phyloP scores from a whole-genome alignment of 371 early-diverging fungal genomes.

The Mortierella sp. region DNA sequence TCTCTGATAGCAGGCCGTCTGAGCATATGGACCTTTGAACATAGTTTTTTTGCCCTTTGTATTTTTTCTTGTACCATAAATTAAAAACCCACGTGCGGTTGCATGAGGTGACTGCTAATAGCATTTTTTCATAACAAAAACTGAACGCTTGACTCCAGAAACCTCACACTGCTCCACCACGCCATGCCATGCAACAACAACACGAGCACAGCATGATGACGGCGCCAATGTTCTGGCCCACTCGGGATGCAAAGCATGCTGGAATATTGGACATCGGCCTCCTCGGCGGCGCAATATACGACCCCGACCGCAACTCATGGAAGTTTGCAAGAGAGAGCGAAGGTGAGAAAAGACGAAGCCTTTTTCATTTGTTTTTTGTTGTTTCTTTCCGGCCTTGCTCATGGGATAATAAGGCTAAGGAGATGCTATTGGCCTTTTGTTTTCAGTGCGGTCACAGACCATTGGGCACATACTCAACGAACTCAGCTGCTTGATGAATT shows the following conservation, averaged over 20 bases:
- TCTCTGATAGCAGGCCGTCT: constrained; percentile 21
- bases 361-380: neutral
- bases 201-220: constrained; percentile 36
- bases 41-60: neutral
- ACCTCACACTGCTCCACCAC: neutral
- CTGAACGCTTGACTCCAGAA: neutral
- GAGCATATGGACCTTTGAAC: constrained; percentile 39
- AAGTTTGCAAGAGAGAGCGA: constrained; percentile 25
- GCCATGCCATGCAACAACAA: constrained; percentile 46
- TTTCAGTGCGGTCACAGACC: neutral
- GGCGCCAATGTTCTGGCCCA: constrained; percentile 42
- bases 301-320: constrained; percentile 17
- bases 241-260: constrained; percentile 11
- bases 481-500: neutral
- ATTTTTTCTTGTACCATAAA: neutral
- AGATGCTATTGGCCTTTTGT: neutral
- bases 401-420: neutral
- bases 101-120: neutral
- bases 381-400: neutral
- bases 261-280: constrained; percentile 44
- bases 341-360: constrained; percentile 13
- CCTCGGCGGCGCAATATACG: constrained; percentile 37
- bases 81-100: constrained; percentile 8
- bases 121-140: constrained; percentile 12
- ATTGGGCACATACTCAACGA: neutral